These are phyloP conservation scores for Oryza rufipogon DNA, from an alignment of 176 grass and related monocot genomes.

Conservation along the genomic window DNA sequence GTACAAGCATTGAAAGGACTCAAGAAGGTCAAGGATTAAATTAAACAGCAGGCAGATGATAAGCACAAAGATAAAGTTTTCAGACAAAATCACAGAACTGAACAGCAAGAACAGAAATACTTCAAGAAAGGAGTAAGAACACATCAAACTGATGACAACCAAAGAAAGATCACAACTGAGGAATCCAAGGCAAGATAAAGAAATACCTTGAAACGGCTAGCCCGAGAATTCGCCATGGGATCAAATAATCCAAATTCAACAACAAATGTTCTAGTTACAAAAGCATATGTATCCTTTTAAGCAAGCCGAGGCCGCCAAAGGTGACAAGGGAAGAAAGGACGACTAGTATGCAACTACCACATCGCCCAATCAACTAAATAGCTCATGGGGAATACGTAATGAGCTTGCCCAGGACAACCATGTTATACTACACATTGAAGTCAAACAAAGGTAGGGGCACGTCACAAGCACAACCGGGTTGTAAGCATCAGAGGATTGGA, in stretches of 20 bases:
- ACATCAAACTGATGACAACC: conserved; percentile 2
- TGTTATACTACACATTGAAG: conserved; percentile 30
- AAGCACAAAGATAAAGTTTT: neutral
- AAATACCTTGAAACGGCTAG: conserved; percentile 60
- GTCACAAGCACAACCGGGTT: conserved; percentile 28
- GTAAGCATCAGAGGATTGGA: neutral
- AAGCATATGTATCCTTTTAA: conserved; percentile 37
- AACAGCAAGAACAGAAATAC: neutral
- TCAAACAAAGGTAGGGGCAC: conserved; percentile 50
- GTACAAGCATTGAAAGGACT: conserved; percentile 3
- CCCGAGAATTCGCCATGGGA: conserved; percentile 50
- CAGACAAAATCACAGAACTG: conserved; percentile 15
- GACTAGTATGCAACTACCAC: conserved; percentile 35
- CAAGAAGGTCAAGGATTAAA: neutral
- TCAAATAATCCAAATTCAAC: conserved; percentile 26
- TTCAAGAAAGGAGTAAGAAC: conserved; percentile 17
- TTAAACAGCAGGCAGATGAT: neutral
- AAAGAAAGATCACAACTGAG: conserved; percentile 17
- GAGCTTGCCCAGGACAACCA: conserved; percentile 7
- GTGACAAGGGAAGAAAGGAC: conserved; percentile 29
- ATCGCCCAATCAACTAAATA: conserved; percentile 32
- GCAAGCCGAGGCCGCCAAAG: conserved; percentile 4
- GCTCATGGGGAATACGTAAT: conserved; percentile 3
- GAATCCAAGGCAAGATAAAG: conserved; percentile 29
- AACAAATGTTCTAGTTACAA: conserved; percentile 29